Conservation (phyloP, 2,329 filamentous ascomycete species). For the Pseudogymnoascus sp. region DNA sequence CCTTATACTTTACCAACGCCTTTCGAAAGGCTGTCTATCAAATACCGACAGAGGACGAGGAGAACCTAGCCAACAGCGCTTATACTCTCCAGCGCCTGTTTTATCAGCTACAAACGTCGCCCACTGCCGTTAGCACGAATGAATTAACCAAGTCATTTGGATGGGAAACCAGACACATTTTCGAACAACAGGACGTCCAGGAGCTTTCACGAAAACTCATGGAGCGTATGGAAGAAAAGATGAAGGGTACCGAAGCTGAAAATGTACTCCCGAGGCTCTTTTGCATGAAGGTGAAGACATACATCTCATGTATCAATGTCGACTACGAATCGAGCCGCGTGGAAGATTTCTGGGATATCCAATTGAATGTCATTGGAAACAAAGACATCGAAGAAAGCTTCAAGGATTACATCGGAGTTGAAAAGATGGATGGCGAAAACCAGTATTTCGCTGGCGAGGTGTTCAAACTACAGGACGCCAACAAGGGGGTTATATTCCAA, state of each 20-base stretch:
- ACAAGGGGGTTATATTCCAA: constrained; percentile 96
- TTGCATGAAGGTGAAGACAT: constrained; percentile 96
- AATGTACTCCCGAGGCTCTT: constrained; percentile 86
- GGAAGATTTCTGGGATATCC: constrained; percentile 98
- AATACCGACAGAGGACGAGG: constrained; percentile 84
- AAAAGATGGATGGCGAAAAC: constrained; percentile 96
- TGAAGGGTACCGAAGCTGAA: constrained; percentile 93
- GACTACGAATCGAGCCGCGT: constrained; percentile 92
- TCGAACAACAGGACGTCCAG: constrained; percentile 97
- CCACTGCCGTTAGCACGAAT: constrained; percentile 74
- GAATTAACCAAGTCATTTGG: constrained; percentile 96
- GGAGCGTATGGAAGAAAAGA: constrained; percentile 93
- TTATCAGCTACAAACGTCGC: constrained; percentile 85
- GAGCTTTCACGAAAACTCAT: constrained; percentile 94
- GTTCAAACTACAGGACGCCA: constrained; percentile 88
- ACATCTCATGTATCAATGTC: constrained; percentile 97
- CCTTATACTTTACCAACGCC: constrained; percentile 78
- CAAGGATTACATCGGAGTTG: constrained; percentile 90
- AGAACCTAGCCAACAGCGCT: constrained; percentile 76
- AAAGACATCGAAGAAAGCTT: constrained; percentile 91
- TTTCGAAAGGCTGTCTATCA: constrained; percentile 97
- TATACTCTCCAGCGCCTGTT: constrained; percentile 92
- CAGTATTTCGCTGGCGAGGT: constrained; percentile 92
- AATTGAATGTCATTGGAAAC: constrained; percentile 92
- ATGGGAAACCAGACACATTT: constrained; percentile 96